Base-by-base conservation (phyloP, 2,329 filamentous ascomycete species). In the Penicillium corylophilum region DNA sequence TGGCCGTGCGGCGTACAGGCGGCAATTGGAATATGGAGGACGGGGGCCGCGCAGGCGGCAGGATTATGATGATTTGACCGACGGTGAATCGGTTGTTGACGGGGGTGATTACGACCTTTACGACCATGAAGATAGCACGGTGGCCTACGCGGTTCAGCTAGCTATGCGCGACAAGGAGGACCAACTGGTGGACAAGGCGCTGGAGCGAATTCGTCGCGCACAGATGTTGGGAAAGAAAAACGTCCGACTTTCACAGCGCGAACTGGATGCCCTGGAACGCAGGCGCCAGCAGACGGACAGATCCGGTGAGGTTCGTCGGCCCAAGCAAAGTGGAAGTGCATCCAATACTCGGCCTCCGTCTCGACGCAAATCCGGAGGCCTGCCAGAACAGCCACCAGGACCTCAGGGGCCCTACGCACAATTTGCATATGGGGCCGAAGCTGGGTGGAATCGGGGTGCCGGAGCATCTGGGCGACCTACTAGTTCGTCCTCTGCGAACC, bases 151-250 rank as follows among this genome's bases (percentile, higher is more conserved):
- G 48, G 70, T 81, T 56, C 78, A 83, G 56, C 64, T 84, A 56
- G 78, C 81, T 52, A 77, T 82, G 59, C 77, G 77, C 63, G 84
- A 89, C 51, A 82, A 82, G 61, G 90, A 95, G 68, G 87, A 93
- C 61, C 80, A 82, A 57, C 73, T 95, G 62, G 84, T 94, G 57
- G 86, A 91, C 59, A 84, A 84, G 58, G 92, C 92, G 36, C 75
- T 95, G 71, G 84, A 86, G 63, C 87, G 90, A 60, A 95, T 96
- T 66, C 83, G 86, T 58, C 82, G 85, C 59, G 90, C 92, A 15
- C 85, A 89, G 68, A 83, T 83, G 56, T 84, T 84, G 64, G 91
- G 91, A 57, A 87, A 86, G 70, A 78, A 81, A 40, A 89, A 95
- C 51, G 89, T 96, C 50, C 88, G 86, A 68, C 80, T 97, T 57